Conservation (phyloP, 257 asterid species). For the Solanum pimpinellifolium region DNA sequence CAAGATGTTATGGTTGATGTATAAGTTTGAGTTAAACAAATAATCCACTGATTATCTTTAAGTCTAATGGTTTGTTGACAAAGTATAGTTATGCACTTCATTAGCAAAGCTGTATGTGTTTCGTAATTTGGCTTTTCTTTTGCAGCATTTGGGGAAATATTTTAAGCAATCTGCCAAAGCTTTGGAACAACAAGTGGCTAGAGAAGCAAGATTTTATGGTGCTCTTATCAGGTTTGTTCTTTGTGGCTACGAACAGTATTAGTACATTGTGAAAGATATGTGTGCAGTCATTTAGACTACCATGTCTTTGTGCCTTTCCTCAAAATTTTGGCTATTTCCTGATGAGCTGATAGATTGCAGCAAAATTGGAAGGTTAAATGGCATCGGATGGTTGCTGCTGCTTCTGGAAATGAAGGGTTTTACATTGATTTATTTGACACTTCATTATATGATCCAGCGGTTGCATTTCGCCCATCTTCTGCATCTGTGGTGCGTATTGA, state of each 20-base stretch:
- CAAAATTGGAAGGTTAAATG: slow-evolving; percentile 95
- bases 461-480: slow-evolving; percentile 70
- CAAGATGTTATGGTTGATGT: background rate
- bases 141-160: slow-evolving; percentile 88
- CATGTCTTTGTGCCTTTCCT: background rate
- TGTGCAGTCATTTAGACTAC: background rate
- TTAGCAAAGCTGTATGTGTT: background rate
- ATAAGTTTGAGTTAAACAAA: background rate
- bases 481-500: slow-evolving; percentile 69
- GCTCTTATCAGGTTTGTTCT: slow-evolving; percentile 77
- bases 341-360: slow-evolving; percentile 59
- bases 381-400: slow-evolving; percentile 85
- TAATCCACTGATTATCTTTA: background rate
- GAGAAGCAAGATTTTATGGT: slow-evolving; percentile 97
- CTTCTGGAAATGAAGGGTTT: slow-evolving; percentile 94
- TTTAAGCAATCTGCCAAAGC: slow-evolving; percentile 92
- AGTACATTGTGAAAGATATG: background rate
- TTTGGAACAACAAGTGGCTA: slow-evolving; percentile 66
- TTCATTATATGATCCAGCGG: slow-evolving; percentile 60
- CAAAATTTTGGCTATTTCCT: background rate
- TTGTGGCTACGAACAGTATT: background rate
- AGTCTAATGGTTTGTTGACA: background rate
- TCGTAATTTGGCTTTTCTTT: background rate
- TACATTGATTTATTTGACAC: slow-evolving; percentile 84
- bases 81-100: background rate